phyloP scores from a whole-genome alignment of 177 flowering plant genomes.

The Tripterygium wilfordii region DNA sequence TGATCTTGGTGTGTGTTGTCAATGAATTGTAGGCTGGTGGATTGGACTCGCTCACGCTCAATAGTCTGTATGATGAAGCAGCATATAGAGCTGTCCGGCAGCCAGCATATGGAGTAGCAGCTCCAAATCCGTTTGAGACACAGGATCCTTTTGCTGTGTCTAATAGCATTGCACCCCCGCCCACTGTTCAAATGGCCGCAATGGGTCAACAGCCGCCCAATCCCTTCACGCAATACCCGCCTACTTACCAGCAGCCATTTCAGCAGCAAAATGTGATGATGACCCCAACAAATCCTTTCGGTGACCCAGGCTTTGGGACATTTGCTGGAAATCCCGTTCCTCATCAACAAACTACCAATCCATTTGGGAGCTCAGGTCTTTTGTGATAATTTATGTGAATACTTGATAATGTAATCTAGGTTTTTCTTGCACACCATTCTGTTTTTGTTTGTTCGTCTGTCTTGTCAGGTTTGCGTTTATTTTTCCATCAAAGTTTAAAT shows the following conservation, averaged over 20 bases:
- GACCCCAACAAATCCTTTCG: constrained; percentile 76
- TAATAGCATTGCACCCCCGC: constrained; percentile 47
- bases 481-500: too few relatives aligned
- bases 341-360: constrained; percentile 57
- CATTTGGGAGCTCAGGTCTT: constrained; percentile 72
- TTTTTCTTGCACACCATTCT: too few relatives aligned
- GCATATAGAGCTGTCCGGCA: constrained; percentile 79
- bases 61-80: constrained; percentile 82
- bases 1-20: background rate
- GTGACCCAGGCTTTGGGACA: constrained; percentile 62
- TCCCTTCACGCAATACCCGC: constrained; percentile 68
- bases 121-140: constrained; percentile 84
- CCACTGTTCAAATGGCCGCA: constrained; percentile 66
- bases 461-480: too few relatives aligned
- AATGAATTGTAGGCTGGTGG: constrained; percentile 78
- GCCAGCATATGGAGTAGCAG: constrained; percentile 73
- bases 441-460: too few relatives aligned
- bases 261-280: constrained; percentile 36
- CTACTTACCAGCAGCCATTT: constrained; percentile 34
- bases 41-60: constrained; percentile 74
- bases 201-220: constrained; percentile 63
- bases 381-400: constrained; percentile 26
- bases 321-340: constrained; percentile 43
- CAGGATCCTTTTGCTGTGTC: constrained; percentile 85
- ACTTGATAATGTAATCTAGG: constrained; percentile 6